These are phyloP conservation scores for Closterium sp. DNA, from an alignment of 139 green algal species.

Conservation along the genomic window DNA sequence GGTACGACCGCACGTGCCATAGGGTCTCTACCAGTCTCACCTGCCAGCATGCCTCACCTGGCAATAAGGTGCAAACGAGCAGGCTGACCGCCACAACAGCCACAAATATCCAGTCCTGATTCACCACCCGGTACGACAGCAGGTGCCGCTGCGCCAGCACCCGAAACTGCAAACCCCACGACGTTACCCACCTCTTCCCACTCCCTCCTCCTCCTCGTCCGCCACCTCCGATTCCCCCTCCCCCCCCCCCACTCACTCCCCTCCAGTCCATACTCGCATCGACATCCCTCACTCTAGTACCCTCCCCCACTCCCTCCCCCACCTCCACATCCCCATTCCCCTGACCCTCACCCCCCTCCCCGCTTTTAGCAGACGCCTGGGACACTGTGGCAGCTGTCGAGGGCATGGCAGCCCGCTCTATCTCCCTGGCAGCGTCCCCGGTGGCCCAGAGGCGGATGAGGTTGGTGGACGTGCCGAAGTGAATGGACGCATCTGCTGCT, in stretches of 20 bases:
- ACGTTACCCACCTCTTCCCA: conserved; percentile 24
- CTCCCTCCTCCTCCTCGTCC: neutral
- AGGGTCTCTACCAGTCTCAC: too few species aligned
- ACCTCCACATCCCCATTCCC: neutral
- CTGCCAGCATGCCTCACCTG: neutral
- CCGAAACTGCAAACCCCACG: conserved; percentile 19
- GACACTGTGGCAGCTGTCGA: neutral
- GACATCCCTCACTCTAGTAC: neutral
- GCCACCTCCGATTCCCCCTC: neutral
- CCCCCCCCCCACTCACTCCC: neutral
- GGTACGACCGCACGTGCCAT: too few species aligned
- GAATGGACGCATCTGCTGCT: conserved; percentile 26
- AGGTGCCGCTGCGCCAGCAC: conserved; percentile 6
- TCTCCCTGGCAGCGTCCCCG: neutral
- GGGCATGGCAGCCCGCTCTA: neutral
- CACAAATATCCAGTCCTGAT: neutral
- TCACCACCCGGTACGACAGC: neutral
- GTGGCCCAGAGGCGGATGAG: conserved; percentile 17
- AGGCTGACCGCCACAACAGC: neutral
- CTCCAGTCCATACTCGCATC: neutral
- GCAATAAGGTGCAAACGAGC: neutral
- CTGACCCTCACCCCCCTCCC: neutral
- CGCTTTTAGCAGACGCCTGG: neutral
- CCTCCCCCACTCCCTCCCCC: neutral
- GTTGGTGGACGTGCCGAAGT: conserved; percentile 36